Conservation (phyloP, 75 land plant genomes). For the Pinus taeda region DNA sequence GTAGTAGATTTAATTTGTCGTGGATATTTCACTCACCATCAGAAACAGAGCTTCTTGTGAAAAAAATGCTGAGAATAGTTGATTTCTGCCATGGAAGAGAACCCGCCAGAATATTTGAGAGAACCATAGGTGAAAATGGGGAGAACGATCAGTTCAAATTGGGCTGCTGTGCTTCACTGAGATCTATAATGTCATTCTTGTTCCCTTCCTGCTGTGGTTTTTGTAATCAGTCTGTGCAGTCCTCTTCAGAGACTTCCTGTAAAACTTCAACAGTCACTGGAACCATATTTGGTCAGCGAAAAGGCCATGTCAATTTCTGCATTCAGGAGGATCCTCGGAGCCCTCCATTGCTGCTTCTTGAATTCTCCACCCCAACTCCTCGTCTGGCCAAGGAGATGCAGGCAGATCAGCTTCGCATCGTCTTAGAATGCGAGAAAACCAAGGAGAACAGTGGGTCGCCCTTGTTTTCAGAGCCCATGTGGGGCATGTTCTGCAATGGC, state of each 20-base stretch:
- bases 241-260: not conserved
- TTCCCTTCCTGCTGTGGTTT: constrained; percentile 5
- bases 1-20: no score
- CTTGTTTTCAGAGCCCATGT: constrained; percentile 32
- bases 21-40: no score
- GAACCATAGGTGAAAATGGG: no score
- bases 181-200: constrained; percentile 10
- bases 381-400: constrained; percentile 35
- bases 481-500: constrained; percentile 42
- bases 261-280: constrained; percentile 17
- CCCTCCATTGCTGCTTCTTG: constrained; percentile 23
- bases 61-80: no score
- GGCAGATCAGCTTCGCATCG: constrained; percentile 27
- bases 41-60: no score
- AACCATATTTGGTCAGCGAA: constrained; percentile 25
- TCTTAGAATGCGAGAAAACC: constrained; percentile 31
- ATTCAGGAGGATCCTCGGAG: constrained; percentile 24
- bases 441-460: constrained; percentile 4
- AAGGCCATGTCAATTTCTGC: constrained; percentile 23
- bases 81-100: no score
- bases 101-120: no score
- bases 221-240: not conserved
- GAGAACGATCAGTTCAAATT: no score
- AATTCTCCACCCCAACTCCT: constrained; percentile 33
- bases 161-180: constrained; percentile 10